Evolutionary conservation across 2,329 filamentous ascomycete genomes (phyloP).

Genomic region (Scedosporium dehoogii): DNA sequence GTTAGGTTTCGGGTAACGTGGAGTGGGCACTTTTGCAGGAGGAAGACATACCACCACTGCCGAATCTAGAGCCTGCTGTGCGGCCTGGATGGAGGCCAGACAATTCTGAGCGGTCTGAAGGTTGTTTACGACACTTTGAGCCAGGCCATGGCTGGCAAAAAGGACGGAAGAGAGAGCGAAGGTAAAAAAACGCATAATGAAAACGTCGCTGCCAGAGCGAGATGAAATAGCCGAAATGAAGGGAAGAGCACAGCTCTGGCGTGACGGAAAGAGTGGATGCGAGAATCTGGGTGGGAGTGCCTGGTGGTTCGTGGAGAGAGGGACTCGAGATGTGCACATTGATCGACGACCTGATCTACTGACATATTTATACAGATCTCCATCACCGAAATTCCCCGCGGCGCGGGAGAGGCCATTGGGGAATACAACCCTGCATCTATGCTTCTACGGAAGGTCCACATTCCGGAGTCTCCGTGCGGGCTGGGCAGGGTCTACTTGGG

Average conservation of each 20-base stretch:
- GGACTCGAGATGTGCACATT: not conserved
- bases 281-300: no score
- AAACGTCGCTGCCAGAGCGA: not conserved
- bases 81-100: not conserved
- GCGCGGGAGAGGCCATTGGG: not conserved
- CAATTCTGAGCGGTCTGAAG: constrained; percentile 1
- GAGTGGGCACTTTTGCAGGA: not conserved
- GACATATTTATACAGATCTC: not conserved
- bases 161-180: not conserved
- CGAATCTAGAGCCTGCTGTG: not conserved
- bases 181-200: constrained; percentile 1
- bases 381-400: not conserved
- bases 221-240: not conserved
- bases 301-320: not conserved
- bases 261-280: no score
- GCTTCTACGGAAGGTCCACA: not conserved
- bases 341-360: not conserved
- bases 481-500: not conserved
- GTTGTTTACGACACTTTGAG: not conserved
- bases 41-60: not conserved
- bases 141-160: not conserved
- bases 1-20: not conserved
- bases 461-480: not conserved
- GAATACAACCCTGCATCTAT: not conserved
- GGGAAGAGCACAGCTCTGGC: not conserved